A percentile compares a stretch with the other conserved stretches of the same genome.
Evolutionary conservation across 768 basidiomycete genomes (phyloP).

Genomic region (Lactifluus volemus): DNA sequence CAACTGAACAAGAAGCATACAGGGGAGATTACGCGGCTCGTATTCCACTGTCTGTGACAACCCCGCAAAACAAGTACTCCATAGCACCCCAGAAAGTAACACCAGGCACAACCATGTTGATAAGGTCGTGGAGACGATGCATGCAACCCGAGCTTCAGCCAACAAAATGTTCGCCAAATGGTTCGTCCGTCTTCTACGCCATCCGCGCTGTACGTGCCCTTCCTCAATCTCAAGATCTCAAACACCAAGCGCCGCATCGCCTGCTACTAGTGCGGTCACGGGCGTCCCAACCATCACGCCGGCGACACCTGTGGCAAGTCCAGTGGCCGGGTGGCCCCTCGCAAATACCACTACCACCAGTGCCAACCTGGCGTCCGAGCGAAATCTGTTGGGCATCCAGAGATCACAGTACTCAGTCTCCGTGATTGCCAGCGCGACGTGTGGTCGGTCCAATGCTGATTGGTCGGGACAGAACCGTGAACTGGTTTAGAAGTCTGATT

Average conservation of each 20-base stretch:
- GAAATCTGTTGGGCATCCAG: slow-evolving; percentile 33
- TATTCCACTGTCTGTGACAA: too few species aligned
- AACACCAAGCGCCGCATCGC: slow-evolving; percentile 11
- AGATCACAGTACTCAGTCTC: too few species aligned
- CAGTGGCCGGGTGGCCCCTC: slow-evolving; percentile 54
- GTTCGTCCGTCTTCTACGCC: slow-evolving; percentile 11
- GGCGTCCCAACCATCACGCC: slow-evolving; percentile 33
- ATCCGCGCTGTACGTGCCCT: slow-evolving; percentile 2
- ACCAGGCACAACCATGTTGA: neutral
- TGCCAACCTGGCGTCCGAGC: slow-evolving; percentile 67
- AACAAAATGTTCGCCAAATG: slow-evolving; percentile 25
- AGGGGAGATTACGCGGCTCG: too few species aligned
- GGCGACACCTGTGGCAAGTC: slow-evolving; percentile 55
- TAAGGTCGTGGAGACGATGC: neutral
- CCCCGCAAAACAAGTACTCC: too few species aligned
- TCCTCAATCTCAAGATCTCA: slow-evolving; percentile 5
- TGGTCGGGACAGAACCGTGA: too few species aligned
- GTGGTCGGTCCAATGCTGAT: too few species aligned
- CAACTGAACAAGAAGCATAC: too few species aligned
- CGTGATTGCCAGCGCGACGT: too few species aligned
- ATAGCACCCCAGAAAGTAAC: too few species aligned
- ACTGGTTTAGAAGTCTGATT: too few species aligned
- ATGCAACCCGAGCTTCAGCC: slow-evolving; percentile 8
- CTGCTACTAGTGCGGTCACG: slow-evolving; percentile 8
- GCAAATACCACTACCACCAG: slow-evolving; percentile 54